Evolutionary conservation across 2,329 filamentous ascomycete species (phyloP).

Genomic region (Colletotrichum lupini): DNA sequence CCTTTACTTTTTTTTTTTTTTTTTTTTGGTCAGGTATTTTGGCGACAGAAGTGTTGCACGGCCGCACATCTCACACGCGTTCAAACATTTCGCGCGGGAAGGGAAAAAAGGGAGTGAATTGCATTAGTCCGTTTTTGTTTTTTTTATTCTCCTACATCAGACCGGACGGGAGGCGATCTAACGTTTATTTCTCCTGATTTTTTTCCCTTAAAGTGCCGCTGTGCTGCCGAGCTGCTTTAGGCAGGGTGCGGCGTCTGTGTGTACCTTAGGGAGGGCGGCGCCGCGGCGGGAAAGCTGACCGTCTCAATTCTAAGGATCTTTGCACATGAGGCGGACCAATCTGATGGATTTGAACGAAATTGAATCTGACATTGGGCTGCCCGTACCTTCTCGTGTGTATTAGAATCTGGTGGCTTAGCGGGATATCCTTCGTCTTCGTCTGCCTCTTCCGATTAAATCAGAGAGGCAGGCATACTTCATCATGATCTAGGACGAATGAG

Average conservation of each 20-base stretch:
- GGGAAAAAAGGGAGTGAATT: background rate
- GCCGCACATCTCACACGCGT: background rate
- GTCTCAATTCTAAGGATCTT: background rate
- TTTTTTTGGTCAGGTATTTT: background rate
- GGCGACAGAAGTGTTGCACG: background rate
- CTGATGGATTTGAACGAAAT: background rate
- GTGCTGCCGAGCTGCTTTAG: background rate
- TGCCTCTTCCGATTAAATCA: background rate
- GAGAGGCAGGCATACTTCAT: background rate
- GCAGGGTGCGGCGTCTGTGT: constrained; percentile 5
- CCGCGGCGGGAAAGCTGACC: background rate
- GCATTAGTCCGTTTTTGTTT: background rate
- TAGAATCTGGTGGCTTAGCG: background rate
- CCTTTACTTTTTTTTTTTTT: constrained; percentile 2
- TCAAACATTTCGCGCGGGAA: background rate
- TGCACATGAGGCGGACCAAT: background rate
- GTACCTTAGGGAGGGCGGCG: background rate
- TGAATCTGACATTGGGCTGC: constrained; percentile 11
- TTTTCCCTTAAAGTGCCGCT: no score
- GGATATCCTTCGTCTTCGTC: background rate
- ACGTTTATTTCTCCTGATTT: background rate
- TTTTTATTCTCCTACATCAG: background rate
- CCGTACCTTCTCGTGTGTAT: background rate
- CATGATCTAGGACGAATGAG: background rate
- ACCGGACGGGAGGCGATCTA: background rate